Percentiles rank a stretch among this genome's conserved stretches.
These are phyloP conservation scores for Laburnicola sp. DNA, from an alignment of 2,329 filamentous ascomycete species.

Conservation along the genomic window DNA sequence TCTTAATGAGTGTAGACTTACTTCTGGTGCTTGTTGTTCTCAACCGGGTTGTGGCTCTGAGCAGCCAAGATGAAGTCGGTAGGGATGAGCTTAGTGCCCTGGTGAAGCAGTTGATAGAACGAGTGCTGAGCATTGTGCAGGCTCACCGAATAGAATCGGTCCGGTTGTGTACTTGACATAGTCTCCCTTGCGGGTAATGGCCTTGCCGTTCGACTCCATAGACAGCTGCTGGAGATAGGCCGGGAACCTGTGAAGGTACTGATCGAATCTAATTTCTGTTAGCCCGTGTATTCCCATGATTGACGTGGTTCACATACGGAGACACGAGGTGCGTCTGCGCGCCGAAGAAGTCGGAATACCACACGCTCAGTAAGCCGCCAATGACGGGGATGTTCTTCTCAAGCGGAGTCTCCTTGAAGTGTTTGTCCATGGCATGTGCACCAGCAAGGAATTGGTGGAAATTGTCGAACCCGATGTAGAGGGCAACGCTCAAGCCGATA, in stretches of 20 bases:
- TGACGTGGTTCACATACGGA: constrained; percentile 64
- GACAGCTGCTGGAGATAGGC: constrained; percentile 98
- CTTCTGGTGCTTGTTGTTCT: constrained; percentile 91
- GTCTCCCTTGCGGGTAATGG: constrained; percentile 81
- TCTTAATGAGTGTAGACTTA: constrained; percentile 26
- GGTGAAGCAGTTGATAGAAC: constrained; percentile 99
- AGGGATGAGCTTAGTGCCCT: constrained; percentile 98
- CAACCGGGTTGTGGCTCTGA: constrained; percentile 94
- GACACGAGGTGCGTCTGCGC: constrained; percentile 97
- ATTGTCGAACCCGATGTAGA: constrained; percentile 97
- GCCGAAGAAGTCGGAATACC: constrained; percentile 99
- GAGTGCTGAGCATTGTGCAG: constrained; percentile 98
- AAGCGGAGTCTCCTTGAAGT: constrained; percentile 89
- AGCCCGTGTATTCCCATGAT: constrained; percentile 1
- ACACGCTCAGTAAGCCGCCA: constrained; percentile 91
- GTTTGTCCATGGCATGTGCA: constrained; percentile 96
- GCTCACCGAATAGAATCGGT: constrained; percentile 94
- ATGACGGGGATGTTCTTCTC: constrained; percentile 94
- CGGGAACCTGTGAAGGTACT: constrained; percentile 98
- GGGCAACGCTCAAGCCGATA: constrained; percentile 89
- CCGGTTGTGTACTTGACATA: constrained; percentile 98
- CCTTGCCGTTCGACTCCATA: constrained; percentile 99
- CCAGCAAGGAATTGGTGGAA: constrained; percentile 95
- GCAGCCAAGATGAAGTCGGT: constrained; percentile 97
- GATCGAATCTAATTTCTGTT: constrained; percentile 72